phyloP scores from a whole-genome alignment of 2,329 filamentous ascomycete genomes.

The Xylariaceae sp. region DNA sequence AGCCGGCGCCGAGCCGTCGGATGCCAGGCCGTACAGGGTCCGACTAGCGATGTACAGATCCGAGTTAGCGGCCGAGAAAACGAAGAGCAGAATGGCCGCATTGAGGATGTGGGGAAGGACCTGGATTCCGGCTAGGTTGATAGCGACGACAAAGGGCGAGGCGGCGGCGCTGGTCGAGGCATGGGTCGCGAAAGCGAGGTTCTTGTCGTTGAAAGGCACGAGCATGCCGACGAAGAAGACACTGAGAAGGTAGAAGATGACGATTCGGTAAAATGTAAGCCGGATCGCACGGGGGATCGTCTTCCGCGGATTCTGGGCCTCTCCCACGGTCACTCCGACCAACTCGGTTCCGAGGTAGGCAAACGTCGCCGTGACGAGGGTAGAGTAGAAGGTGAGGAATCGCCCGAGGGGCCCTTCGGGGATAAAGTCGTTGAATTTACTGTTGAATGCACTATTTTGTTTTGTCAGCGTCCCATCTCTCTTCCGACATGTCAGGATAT shows the following conservation, averaged over 20 bases:
- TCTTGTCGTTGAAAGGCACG: conserved; percentile 61
- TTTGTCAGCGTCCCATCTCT: neutral
- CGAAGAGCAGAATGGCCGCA: conserved; percentile 67
- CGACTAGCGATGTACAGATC: conserved; percentile 72
- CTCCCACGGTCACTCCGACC: conserved; percentile 71
- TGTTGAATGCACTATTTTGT: conserved; percentile 39
- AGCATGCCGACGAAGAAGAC: conserved; percentile 72
- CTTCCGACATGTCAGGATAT: neutral
- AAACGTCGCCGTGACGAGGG: conserved; percentile 71
- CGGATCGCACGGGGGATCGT: conserved; percentile 73
- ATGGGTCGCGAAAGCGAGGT: conserved; percentile 54
- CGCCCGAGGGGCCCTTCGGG: conserved; percentile 41
- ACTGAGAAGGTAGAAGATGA: conserved; percentile 71
- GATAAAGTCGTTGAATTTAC: conserved; percentile 47
- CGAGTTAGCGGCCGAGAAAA: conserved; percentile 71
- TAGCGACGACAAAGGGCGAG: conserved; percentile 71
- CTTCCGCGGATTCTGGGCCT: conserved; percentile 72
- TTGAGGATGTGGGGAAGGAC: conserved; percentile 64
- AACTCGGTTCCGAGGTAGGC: conserved; percentile 73
- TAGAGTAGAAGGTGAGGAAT: conserved; percentile 62
- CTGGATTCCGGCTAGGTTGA: conserved; percentile 57
- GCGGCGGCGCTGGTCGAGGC: conserved; percentile 50
- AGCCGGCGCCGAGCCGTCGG: conserved; percentile 63
- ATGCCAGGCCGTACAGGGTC: conserved; percentile 66
- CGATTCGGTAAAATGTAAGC: conserved; percentile 74